Conservation (phyloP, 2,329 filamentous ascomycete species). For the Fusarium sp. region DNA sequence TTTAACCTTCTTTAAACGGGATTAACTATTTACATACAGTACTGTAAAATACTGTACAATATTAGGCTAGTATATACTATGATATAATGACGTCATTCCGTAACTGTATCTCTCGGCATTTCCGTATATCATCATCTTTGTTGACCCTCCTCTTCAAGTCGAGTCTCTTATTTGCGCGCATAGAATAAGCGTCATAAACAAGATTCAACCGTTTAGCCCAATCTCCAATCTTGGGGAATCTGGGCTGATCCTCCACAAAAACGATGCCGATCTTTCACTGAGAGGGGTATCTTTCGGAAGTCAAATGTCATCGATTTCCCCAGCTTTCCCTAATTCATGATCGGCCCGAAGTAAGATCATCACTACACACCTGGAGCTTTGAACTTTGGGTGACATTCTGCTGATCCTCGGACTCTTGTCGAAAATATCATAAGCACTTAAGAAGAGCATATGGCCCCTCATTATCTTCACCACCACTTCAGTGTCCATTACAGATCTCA, state of each 20-base stretch:
- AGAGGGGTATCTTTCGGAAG: constrained; percentile 20
- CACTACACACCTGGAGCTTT: background rate
- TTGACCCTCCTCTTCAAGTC: background rate
- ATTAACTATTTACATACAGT: too few species aligned
- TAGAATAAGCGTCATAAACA: constrained; percentile 10
- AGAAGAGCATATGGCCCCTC: background rate
- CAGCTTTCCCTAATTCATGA: constrained; percentile 21
- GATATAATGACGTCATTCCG: background rate
- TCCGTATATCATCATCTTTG: background rate
- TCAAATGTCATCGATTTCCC: background rate
- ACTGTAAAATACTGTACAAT: too few species aligned
- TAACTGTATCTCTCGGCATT: background rate
- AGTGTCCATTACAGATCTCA: background rate
- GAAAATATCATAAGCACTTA: background rate
- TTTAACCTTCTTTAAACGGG: too few species aligned
- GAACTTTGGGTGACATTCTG: background rate
- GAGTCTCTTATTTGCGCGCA: constrained; percentile 9
- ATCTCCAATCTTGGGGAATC: constrained; percentile 2
- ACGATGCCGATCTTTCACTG: constrained; percentile 8
- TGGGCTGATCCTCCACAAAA: constrained; percentile 24
- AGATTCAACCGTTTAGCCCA: background rate
- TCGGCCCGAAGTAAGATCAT: constrained; percentile 25
- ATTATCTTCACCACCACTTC: background rate
- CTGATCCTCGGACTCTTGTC: background rate
- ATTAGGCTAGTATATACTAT: too few species aligned